Evolutionary conservation across 208 protist species (phyloP), one percentile per base, ranked within the genome.

Genomic region (Trypanosomatidae sp.): DNA sequence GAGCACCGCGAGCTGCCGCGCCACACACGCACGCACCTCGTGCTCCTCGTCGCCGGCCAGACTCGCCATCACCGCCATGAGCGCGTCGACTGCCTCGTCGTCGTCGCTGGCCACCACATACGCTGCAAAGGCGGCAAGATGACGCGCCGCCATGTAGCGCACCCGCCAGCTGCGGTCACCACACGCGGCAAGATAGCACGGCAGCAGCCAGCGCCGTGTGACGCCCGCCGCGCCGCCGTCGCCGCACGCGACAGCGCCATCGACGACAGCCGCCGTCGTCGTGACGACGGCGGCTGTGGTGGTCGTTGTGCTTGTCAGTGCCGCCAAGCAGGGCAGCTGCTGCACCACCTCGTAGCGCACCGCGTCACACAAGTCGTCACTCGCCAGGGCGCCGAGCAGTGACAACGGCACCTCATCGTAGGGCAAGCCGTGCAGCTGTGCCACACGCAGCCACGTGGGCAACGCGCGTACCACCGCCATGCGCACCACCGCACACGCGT

Each of bases 161-260:
- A 90, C 81, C 22, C 76, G 69, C 77, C 76, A 90, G 66, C 73
- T 87, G 0, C 54, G 52, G 51, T 90, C 76, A 15, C 59, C 56
- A 23, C 53, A 62, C 16, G 66, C 68, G 7, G 41, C 39, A 1
- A 71, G 64, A n/a, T n/a, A n/a, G n/a, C n/a, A n/a, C n/a, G n/a
- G n/a, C n/a, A n/a, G n/a, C n/a, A n/a, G n/a, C n/a, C n/a, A n/a
- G n/a, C n/a, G n/a, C n/a, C n/a, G n/a, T n/a, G n/a, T n/a, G n/a
- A n/a, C n/a, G n/a, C n/a, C n/a, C n/a, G n/a, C n/a, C n/a, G n/a
- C n/a, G n/a, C n/a, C n/a, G n/a, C n/a, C n/a, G n/a, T n/a, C n/a
- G n/a, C n/a, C n/a, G n/a, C n/a, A n/a, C n/a, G n/a, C n/a, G n/a
- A n/a, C n/a, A n/a, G n/a, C n/a, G n/a, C n/a, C n/a, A n/a, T n/a